These are phyloP conservation scores for Candida lessepsii DNA, from an alignment of 805 yeast genomes.

Conservation along the genomic window DNA sequence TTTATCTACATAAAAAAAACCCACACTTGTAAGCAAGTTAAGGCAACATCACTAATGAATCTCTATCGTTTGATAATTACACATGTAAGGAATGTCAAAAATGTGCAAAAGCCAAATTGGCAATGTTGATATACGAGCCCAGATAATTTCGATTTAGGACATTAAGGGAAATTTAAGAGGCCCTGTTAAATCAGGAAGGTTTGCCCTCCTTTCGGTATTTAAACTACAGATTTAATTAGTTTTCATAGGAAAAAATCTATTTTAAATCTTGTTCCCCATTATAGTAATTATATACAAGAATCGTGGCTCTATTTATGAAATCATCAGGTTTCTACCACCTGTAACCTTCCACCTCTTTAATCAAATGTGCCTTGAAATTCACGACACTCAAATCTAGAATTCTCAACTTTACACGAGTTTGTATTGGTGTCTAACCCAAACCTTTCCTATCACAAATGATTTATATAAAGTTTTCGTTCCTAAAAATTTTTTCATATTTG, in stretches of 20 bases:
- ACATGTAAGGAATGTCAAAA: background rate
- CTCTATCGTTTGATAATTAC: background rate
- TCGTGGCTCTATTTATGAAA: too few relatives aligned
- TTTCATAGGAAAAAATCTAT: too few relatives aligned
- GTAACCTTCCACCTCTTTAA: too few relatives aligned
- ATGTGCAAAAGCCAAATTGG: conserved; percentile 7
- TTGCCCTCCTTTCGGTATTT: conserved; percentile 1
- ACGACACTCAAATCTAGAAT: conserved; percentile 16
- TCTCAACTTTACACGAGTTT: conserved; percentile 8
- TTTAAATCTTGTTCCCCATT: too few relatives aligned
- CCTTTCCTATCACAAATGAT: conserved; percentile 8
- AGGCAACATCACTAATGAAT: background rate
- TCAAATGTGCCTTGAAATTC: conserved; percentile 3
- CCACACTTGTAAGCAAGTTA: background rate
- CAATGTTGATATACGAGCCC: conserved; percentile 13
- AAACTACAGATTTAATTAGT: background rate
- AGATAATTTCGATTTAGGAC: conserved; percentile 7
- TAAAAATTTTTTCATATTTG: conserved; percentile 2
- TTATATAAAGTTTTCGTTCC: conserved; percentile 6
- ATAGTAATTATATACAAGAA: too few relatives aligned
- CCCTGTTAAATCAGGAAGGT: conserved; percentile 5
- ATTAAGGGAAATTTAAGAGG: conserved; percentile 1
- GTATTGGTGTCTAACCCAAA: conserved; percentile 7
- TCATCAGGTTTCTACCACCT: too few relatives aligned
- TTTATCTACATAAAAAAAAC: too few relatives aligned